phyloP scores from a whole-genome alignment of 345 rosid species.

The Camelina laxa region DNA sequence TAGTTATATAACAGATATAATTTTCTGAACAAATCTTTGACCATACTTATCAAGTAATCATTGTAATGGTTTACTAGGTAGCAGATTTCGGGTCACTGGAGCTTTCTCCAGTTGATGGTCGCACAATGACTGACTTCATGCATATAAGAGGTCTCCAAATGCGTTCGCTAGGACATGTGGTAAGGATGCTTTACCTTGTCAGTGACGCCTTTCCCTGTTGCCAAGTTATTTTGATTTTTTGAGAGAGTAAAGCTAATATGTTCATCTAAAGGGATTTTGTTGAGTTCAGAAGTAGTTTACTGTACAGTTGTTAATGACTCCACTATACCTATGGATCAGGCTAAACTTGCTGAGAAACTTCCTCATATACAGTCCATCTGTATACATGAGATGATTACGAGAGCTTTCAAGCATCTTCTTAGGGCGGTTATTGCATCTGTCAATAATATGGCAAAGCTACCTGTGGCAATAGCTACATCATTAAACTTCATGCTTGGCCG shows the following conservation, averaged over 20 bases:
- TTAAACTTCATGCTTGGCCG: conserved; percentile 77
- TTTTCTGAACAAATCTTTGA: conserved; percentile 36
- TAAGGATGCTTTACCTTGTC: conserved; percentile 45
- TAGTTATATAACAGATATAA: conserved; percentile 15
- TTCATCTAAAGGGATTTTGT: conserved; percentile 14
- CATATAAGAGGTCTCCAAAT: conserved; percentile 94
- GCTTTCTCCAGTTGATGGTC: conserved; percentile 98
- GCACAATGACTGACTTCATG: conserved; percentile 96
- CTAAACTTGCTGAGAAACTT: conserved; percentile 88
- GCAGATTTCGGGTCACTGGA: conserved; percentile 95
- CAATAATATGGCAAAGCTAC: conserved; percentile 59
- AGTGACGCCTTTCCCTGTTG: conserved; percentile 13
- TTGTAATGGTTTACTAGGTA: conserved; percentile 56
- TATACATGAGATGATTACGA: conserved; percentile 88
- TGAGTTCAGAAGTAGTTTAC: conserved; percentile 13
- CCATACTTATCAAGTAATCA: conserved; percentile 17
- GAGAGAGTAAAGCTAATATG: conserved; percentile 12
- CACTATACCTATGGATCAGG: conserved; percentile 54
- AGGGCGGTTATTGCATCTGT: conserved; percentile 87
- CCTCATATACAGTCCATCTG: conserved; percentile 95
- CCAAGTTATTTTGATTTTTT: conserved; percentile 23
- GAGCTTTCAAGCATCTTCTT: conserved; percentile 85
- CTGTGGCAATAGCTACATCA: conserved; percentile 76
- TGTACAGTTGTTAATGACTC: conserved; percentile 18
- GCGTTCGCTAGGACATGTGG: conserved; percentile 87